Evolutionary conservation across 106 monocot species (phyloP).

Genomic region (Xerophyta viscosa): DNA sequence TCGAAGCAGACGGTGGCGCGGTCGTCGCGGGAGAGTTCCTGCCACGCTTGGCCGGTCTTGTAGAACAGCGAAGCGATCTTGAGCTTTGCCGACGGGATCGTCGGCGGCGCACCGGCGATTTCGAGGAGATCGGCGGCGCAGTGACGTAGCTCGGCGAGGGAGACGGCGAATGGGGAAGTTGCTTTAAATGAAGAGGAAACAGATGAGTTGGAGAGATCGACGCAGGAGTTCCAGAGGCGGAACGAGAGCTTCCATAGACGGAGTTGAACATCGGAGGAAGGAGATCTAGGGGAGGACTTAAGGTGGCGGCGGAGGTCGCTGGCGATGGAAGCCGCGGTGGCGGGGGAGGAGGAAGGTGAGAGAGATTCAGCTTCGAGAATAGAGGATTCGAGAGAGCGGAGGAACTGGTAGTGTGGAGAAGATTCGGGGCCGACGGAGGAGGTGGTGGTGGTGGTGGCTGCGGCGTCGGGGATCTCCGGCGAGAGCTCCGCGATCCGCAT

Average conservation of each 20-base stretch:
- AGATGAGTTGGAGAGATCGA: conserved; percentile 71
- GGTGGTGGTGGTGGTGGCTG: neutral
- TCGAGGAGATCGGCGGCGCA: conserved; percentile 61
- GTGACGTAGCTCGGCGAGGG: conserved; percentile 46
- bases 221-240: conserved; percentile 93
- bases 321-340: conserved; percentile 27
- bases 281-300: conserved; percentile 17
- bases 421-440: neutral
- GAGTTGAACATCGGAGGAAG: conserved; percentile 28
- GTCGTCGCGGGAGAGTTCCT: conserved; percentile 35
- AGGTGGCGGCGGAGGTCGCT: conserved; percentile 27
- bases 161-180: too few relatives aligned
- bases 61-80: conserved; percentile 79
- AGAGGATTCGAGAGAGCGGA: conserved; percentile 25
- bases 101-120: conserved; percentile 48
- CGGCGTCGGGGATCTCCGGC: conserved; percentile 28
- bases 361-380: conserved; percentile 33
- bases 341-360: conserved; percentile 12
- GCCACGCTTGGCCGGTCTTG: conserved; percentile 64
- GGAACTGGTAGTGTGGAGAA: conserved; percentile 3
- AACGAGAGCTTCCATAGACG: conserved; percentile 74
- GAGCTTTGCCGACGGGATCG: conserved; percentile 48
- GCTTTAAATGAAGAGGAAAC: neutral
- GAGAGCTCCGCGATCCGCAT: conserved; percentile 85
- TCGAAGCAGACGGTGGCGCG: conserved; percentile 71